Conservation (phyloP, 2,329 filamentous ascomycete genomes). For the Colletotrichum destructivum region DNA sequence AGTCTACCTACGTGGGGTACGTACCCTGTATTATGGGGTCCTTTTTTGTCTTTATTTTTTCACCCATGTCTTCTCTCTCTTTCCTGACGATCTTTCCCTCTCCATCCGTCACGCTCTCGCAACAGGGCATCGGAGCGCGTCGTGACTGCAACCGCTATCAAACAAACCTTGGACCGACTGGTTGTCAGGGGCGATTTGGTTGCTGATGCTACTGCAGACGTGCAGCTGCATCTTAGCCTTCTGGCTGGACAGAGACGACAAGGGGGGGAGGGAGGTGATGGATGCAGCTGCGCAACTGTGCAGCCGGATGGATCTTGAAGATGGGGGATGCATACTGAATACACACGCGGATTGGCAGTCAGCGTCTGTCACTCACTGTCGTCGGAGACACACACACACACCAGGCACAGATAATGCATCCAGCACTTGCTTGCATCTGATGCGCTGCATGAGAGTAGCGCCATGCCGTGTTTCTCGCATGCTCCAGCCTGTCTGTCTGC, state of each 20-base stretch:
- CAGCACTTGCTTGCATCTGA: slow-evolving; percentile 23
- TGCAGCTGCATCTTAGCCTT: slow-evolving; percentile 29
- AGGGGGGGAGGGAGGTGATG: slow-evolving; percentile 18
- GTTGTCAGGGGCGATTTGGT: slow-evolving; percentile 54
- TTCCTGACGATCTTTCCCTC: slow-evolving; percentile 14
- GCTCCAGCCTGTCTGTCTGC: not conserved
- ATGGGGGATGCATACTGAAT: too few relatives aligned
- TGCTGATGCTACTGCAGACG: slow-evolving; percentile 36
- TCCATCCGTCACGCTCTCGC: too few relatives aligned
- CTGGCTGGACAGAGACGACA: slow-evolving; percentile 35
- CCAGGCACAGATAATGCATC: slow-evolving; percentile 28
- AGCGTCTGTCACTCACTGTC: not conserved
- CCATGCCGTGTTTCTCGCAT: slow-evolving; percentile 1
- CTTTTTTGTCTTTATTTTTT: not conserved
- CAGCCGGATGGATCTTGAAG: not conserved
- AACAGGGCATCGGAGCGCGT: too few relatives aligned
- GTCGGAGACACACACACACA: slow-evolving; percentile 20
- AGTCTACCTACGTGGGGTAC: not conserved
- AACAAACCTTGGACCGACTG: slow-evolving; percentile 6
- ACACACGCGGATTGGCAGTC: too few relatives aligned
- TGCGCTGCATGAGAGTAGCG: slow-evolving; percentile 4
- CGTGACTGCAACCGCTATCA: not conserved
- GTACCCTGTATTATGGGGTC: not conserved
- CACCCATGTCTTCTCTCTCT: not conserved
- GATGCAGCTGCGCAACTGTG: slow-evolving; percentile 7